A percentile compares a stretch with the other conserved stretches of the same genome.
phyloP scores from a whole-genome alignment of 2,329 filamentous ascomycete genomes.

The Aspergillus neotritici region DNA sequence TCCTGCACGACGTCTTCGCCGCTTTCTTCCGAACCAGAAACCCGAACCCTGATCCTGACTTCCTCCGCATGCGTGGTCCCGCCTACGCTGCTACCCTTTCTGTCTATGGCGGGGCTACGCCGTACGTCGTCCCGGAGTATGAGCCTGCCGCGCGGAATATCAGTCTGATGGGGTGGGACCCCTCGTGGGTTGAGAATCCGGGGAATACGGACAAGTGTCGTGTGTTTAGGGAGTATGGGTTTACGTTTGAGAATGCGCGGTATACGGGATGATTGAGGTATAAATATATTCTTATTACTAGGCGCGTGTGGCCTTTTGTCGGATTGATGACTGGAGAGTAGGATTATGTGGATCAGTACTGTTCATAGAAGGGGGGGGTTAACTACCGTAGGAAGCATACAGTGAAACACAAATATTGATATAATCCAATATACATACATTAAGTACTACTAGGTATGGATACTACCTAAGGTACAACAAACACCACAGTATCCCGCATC shows the following conservation, averaged over 20 bases:
- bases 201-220: conserved; percentile 13
- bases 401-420: no score
- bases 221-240: conserved; percentile 22
- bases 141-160: conserved; percentile 5
- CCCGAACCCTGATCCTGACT: conserved; percentile 18
- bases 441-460: no score
- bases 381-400: no score
- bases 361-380: no score
- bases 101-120: conserved; percentile 9
- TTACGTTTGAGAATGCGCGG: conserved; percentile 19
- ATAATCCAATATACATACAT: no score
- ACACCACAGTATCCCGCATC: no score
- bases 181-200: conserved; percentile 10
- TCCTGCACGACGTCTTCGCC: conserved; percentile 21
- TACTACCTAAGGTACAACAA: no score
- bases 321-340: no score
- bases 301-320: no score
- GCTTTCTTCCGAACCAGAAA: conserved; percentile 17
- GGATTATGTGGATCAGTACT: no score
- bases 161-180: conserved; percentile 15
- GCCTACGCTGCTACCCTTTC: conserved; percentile 16
- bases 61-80: conserved; percentile 14
- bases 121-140: conserved; percentile 13
- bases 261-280: conserved; percentile 3
- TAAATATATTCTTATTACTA: no score